Base-by-base conservation (phyloP, 805 yeast species). In the Komagataella populi region DNA sequence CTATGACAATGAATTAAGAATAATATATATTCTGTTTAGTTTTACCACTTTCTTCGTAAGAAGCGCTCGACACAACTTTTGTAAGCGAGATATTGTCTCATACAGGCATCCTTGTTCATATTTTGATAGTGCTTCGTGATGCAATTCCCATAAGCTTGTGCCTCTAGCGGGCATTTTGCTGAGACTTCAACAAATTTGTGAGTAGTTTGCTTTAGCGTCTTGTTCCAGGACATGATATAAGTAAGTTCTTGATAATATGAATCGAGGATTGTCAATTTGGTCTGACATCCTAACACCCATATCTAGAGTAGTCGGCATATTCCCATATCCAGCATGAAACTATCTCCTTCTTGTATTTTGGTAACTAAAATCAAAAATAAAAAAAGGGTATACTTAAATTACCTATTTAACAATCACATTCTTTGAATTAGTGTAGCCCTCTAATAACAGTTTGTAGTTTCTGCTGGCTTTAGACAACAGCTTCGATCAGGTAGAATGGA, bases 101-200 rank as follows among this genome's bases (percentile, higher is more conserved):
- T 67, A 58, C 85, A 81, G n/a, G 73, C 70, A 54, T 76, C 78
- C 52, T 75, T 72, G 12, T 71, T 59, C 45, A 80, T 71, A 48
- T 73, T 74, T 53, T 74, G 70, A 61, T 80, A 79, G 49, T 71
- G 68, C 46, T 64, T 62, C 46, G 80, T 61, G 20, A 81, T 68
- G 56, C 86, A 81, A 55, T 75, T 70, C 6, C 84, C 85, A 57
- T 81, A 81, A 0, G 69, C 71, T 4, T 55, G 51, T 1, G 69
- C 64, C 17, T 59, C 62, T 24, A 54, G 54, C 0, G 65, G 48
- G 50, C 70, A 66, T 49, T 60, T 56, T 6, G 56, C 49, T 5
- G 65, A 55, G 4, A 67, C 65, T 22, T 56, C 56, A 66, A 66
- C 60, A 8, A 66, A 55, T 51, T 60, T 59, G 39, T 30, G 39